Evolutionary conservation across 164 flowering plant species (phyloP).

Genomic region (Piper betle): DNA sequence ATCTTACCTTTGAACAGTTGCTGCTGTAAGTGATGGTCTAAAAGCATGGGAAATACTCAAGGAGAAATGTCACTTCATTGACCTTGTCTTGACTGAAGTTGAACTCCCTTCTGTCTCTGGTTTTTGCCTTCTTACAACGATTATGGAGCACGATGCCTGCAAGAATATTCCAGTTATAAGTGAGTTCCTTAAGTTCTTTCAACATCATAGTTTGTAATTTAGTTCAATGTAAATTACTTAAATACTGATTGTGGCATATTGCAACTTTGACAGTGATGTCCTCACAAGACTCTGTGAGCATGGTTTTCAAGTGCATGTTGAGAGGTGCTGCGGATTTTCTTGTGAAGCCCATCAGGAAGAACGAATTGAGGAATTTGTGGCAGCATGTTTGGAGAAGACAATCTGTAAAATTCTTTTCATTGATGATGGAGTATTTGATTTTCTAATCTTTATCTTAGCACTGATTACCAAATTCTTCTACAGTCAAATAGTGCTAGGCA

Average conservation of each 20-base stretch:
- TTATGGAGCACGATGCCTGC: conserved; percentile 80
- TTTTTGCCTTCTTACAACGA: conserved; percentile 60
- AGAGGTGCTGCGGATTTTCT: conserved; percentile 96
- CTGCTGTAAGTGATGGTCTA: conserved; percentile 75
- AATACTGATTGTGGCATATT: background rate
- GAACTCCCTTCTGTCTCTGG: conserved; percentile 87
- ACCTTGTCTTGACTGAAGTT: conserved; percentile 81
- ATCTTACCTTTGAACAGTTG: conserved; percentile 42
- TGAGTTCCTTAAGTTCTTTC: conserved; percentile 16
- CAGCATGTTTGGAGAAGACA: conserved; percentile 98
- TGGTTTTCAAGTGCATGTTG: conserved; percentile 82
- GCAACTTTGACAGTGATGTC: conserved; percentile 81
- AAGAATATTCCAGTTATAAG: conserved; percentile 94
- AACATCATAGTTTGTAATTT: background rate
- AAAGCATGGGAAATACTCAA: conserved; percentile 87
- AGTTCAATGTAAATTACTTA: background rate
- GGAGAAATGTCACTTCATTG: conserved; percentile 46
- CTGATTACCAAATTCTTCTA: background rate
- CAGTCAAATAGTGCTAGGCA: conserved; percentile 21
- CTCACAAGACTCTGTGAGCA: conserved; percentile 56
- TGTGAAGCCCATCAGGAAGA: conserved; percentile 82
- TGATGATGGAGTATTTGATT: background rate
- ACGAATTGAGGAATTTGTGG: conserved; percentile 89
- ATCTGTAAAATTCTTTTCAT: conserved; percentile 34
- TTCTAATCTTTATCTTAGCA: background rate